phyloP scores from a whole-genome alignment of 23 red algal species.

The Pyropia yezoensis region DNA sequence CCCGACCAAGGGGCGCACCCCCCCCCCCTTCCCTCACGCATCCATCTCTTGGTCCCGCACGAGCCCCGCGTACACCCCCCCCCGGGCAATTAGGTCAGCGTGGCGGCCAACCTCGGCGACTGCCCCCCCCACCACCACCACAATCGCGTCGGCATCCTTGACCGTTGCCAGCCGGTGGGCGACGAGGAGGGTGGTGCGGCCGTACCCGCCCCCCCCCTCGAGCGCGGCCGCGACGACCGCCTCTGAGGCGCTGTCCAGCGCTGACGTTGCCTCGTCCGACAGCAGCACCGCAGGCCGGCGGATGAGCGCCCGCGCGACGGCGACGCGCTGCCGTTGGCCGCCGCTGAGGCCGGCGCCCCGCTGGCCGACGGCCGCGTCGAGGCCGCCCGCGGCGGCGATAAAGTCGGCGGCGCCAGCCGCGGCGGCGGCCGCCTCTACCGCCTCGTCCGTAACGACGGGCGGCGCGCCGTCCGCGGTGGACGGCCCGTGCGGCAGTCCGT shows the following conservation, averaged over 20 bases:
- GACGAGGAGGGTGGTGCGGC: slow-evolving; percentile 41
- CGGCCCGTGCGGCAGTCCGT: slow-evolving; percentile 43
- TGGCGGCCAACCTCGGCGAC: slow-evolving; percentile 48
- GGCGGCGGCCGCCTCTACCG: slow-evolving; percentile 31
- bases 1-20: too few species aligned
- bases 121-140: slow-evolving; percentile 32
- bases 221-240: not conserved
- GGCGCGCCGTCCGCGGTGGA: slow-evolving; percentile 12
- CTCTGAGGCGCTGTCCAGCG: slow-evolving; percentile 32
- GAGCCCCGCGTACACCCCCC: slow-evolving; percentile 14
- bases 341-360: slow-evolving; percentile 13
- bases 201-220: not conserved
- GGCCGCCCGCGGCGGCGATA: slow-evolving; percentile 14
- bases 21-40: too few species aligned
- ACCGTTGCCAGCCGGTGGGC: slow-evolving; percentile 65
- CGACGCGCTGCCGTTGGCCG: slow-evolving; percentile 23
- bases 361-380: slow-evolving; percentile 14
- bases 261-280: slow-evolving; percentile 30
- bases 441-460: slow-evolving; percentile 19
- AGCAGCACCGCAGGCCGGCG: slow-evolving; percentile 6
- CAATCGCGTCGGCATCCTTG: slow-evolving; percentile 33
- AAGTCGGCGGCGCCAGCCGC: slow-evolving; percentile 45
- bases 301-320: slow-evolving; percentile 18
- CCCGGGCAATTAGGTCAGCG: slow-evolving; percentile 11
- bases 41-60: too few species aligned